Evolutionary conservation across 768 basidiomycete species (phyloP).

Genomic region (Asterophora lycoperdoides): DNA sequence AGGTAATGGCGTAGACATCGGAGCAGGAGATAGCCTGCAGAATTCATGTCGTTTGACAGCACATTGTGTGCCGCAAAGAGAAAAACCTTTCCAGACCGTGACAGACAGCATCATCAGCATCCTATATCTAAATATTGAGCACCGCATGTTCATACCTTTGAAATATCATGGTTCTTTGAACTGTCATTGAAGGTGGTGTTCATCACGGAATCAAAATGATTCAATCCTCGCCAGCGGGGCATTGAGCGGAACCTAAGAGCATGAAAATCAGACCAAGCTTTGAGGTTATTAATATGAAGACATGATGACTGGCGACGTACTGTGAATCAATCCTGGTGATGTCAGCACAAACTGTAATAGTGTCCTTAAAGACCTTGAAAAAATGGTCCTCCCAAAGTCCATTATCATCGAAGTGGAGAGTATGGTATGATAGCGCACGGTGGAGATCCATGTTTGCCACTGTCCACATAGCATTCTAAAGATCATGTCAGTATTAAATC

Average conservation of each 20-base stretch:
- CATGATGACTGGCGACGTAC: conserved; percentile 20
- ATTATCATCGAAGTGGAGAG: conserved; percentile 30
- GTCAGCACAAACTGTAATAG: conserved; percentile 13
- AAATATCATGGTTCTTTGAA: conserved; percentile 9
- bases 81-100: too few species aligned
- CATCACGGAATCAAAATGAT: too few species aligned
- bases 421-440: conserved; percentile 33
- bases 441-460: conserved; percentile 33
- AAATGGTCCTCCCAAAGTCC: conserved; percentile 35
- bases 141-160: conserved; percentile 9
- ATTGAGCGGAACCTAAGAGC: neutral
- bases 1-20: too few species aligned
- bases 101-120: too few species aligned
- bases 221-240: conserved; percentile 10
- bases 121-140: too few species aligned
- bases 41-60: too few species aligned
- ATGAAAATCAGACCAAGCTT: neutral
- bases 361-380: conserved; percentile 20
- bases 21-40: conserved; percentile 1
- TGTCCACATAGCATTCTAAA: too few species aligned
- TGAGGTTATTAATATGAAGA: too few species aligned
- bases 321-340: conserved; percentile 16
- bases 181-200: conserved; percentile 13
- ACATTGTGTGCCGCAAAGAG: too few species aligned
- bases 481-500: too few species aligned